phyloP scores from a whole-genome alignment of 139 green algal species.

The Volvox africanus region DNA sequence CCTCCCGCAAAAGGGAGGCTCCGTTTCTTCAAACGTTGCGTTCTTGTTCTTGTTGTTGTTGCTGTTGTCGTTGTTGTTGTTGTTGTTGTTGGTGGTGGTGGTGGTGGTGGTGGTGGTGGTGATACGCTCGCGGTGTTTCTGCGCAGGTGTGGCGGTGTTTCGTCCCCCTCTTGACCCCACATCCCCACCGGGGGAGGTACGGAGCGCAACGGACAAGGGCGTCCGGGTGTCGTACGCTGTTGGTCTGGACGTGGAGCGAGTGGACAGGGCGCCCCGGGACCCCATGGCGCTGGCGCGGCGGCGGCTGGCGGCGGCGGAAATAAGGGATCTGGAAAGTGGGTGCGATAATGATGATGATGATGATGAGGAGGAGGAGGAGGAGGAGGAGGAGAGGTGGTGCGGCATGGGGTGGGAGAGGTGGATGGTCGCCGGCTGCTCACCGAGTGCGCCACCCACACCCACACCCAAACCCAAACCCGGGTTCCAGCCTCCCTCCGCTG shows the following conservation, averaged over 20 bases:
- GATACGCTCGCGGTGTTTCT: too few species aligned
- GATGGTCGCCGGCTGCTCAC: neutral
- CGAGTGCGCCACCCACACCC: neutral
- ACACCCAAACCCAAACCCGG: neutral
- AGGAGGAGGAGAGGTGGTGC: neutral
- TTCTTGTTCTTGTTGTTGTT: too few species aligned
- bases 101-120: too few species aligned
- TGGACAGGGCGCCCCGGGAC: conserved; percentile 53
- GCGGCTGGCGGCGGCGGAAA: conserved; percentile 66
- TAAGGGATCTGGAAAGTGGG: conserved; percentile 60
- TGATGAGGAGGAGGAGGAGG: neutral
- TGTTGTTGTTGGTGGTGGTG: too few species aligned
- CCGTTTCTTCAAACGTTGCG: too few species aligned
- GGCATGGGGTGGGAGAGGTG: neutral
- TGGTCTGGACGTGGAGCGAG: conserved; percentile 77
- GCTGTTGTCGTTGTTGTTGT: too few species aligned
- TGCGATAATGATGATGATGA: neutral
- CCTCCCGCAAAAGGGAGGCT: too few species aligned
- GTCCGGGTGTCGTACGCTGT: neutral
- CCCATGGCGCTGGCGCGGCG: conserved; percentile 68
- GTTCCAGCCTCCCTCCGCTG: neutral
- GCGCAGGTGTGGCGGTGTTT: neutral
- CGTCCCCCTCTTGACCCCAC: neutral
- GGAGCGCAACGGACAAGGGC: neutral
- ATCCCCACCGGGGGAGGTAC: neutral